A percentile compares a stretch with the other conserved stretches of the same genome.
phyloP scores from a whole-genome alignment of 2,329 filamentous ascomycete species.

The Colletotrichum lupini region DNA sequence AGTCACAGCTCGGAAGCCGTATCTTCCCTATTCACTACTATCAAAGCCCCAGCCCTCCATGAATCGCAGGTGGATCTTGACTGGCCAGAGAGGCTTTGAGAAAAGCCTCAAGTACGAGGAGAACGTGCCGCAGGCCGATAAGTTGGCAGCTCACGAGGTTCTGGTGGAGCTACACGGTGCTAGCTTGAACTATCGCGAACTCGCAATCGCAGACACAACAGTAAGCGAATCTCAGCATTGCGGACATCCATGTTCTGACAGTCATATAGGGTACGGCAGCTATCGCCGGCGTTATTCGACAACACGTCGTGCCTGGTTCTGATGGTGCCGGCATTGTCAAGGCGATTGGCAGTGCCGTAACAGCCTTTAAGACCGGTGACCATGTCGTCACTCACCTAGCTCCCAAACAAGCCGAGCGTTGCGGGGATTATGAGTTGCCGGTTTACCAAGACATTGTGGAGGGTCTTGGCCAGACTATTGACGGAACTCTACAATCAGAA shows the following conservation, averaged over 20 bases:
- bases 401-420: slow-evolving; percentile 27
- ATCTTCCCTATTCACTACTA: no score
- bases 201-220: slow-evolving; percentile 50
- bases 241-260: slow-evolving; percentile 23
- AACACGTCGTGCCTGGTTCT: slow-evolving; percentile 46
- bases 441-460: slow-evolving; percentile 36
- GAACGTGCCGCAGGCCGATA: slow-evolving; percentile 36
- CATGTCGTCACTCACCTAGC: slow-evolving; percentile 63
- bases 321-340: slow-evolving; percentile 57
- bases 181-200: slow-evolving; percentile 61
- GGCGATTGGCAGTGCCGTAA: slow-evolving; percentile 64
- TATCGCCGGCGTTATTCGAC: slow-evolving; percentile 39
- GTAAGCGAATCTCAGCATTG: slow-evolving; percentile 33
- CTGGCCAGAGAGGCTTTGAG: slow-evolving; percentile 47
- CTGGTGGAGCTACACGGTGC: slow-evolving; percentile 67
- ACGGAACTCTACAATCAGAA: slow-evolving; percentile 68
- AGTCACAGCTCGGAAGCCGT: no score
- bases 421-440: slow-evolving; percentile 27
- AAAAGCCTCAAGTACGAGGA: slow-evolving; percentile 46
- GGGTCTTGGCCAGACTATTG: slow-evolving; percentile 43
- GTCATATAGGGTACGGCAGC: slow-evolving; percentile 24
- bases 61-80: slow-evolving; percentile 46
- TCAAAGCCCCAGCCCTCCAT: slow-evolving; percentile 31
- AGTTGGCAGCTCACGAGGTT: slow-evolving; percentile 68
- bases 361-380: slow-evolving; percentile 59